These are phyloP conservation scores for Gynandropsis gynandra DNA, from an alignment of 345 rosid species.

Conservation along the genomic window DNA sequence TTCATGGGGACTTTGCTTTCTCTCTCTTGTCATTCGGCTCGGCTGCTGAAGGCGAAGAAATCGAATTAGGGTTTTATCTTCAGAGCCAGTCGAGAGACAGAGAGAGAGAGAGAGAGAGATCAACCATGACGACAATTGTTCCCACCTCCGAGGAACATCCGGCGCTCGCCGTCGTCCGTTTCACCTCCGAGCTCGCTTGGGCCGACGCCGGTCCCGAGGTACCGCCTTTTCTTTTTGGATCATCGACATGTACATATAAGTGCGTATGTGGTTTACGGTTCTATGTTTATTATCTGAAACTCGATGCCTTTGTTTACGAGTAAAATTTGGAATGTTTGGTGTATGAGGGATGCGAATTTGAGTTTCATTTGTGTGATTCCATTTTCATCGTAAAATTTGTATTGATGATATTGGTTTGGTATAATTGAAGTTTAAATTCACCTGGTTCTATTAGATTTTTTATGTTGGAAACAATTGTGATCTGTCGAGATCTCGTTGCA, in stretches of 20 bases:
- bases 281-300: too few relatives aligned
- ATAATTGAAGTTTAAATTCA: not conserved
- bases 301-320: not conserved
- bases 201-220: constrained; percentile 99
- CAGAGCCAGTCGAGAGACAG: constrained; percentile 23
- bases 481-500: not conserved
- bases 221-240: not conserved
- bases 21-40: constrained; percentile 20
- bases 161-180: constrained; percentile 78
- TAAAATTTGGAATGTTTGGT: not conserved
- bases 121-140: constrained; percentile 70
- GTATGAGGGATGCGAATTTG: not conserved
- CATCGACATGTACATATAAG: too few relatives aligned
- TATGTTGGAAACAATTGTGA: not conserved
- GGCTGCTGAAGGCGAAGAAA: constrained; percentile 20
- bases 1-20: constrained; percentile 14
- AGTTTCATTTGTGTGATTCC: not conserved
- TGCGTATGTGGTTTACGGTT: too few relatives aligned
- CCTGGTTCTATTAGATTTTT: constrained; percentile 3
- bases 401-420: not conserved
- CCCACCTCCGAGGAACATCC: constrained; percentile 97
- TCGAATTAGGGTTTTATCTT: constrained; percentile 15
- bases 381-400: constrained; percentile 1
- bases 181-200: constrained; percentile 91
- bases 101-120: not conserved